Conservation (phyloP, 139 green algal genomes). For the Desmodesmus armatus region DNA sequence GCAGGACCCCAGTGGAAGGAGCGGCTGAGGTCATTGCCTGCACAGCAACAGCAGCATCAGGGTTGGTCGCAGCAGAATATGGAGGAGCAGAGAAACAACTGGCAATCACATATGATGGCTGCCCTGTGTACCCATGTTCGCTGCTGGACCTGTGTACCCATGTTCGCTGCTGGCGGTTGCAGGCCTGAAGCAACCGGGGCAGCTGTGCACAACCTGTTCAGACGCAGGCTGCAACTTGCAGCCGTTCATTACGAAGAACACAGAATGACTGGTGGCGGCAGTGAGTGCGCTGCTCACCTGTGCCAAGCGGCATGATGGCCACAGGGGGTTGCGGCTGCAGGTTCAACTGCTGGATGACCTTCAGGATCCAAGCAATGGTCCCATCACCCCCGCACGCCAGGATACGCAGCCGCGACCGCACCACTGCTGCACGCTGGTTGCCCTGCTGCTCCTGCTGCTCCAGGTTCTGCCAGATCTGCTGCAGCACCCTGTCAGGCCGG, state of each 20-base stretch:
- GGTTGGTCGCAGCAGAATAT: not conserved
- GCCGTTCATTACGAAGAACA: too few species aligned
- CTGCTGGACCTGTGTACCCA: too few species aligned
- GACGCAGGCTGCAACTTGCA: not conserved
- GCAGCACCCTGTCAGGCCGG: constrained; percentile 77
- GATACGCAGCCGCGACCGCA: constrained; percentile 76
- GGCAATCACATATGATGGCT: too few species aligned
- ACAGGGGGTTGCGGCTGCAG: constrained; percentile 76
- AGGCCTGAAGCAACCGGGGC: too few species aligned
- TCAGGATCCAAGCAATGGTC: constrained; percentile 75
- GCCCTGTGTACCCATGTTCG: too few species aligned
- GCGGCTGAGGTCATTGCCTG: constrained; percentile 80
- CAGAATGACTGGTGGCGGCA: too few species aligned
- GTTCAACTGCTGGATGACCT: constrained; percentile 74
- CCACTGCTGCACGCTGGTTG: constrained; percentile 54
- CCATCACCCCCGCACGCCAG: constrained; percentile 86
- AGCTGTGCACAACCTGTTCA: not conserved
- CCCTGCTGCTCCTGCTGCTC: constrained; percentile 46
- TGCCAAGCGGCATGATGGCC: constrained; percentile 90
- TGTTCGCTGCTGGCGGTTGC: too few species aligned
- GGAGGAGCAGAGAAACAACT: too few species aligned
- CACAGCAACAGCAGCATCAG: not conserved
- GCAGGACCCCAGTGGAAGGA: constrained; percentile 81
- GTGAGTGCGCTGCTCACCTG: constrained; percentile 74
- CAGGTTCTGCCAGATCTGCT: constrained; percentile 79